phyloP scores from a whole-genome alignment of 108 stramenopile genomes.

The Skeletonema marinoi region DNA sequence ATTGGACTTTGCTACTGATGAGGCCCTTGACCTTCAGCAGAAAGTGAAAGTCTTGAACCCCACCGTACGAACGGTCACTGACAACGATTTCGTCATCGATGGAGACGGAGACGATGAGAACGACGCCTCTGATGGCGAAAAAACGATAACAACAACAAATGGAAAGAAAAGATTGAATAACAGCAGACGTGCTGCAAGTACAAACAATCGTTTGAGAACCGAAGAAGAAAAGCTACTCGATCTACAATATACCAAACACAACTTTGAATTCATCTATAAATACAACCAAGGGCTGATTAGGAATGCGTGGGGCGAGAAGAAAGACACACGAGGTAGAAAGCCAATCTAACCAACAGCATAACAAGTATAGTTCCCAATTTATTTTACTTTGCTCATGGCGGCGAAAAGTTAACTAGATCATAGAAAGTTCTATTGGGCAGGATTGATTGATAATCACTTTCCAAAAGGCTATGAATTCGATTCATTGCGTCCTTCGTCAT shows the following conservation, averaged over 20 bases:
- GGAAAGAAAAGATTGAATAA: constrained; percentile 20
- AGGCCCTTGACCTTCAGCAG: constrained; percentile 14
- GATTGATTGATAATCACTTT: constrained; percentile 5
- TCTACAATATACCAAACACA: constrained; percentile 25
- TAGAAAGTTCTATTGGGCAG: constrained; percentile 23
- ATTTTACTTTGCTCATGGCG: background rate
- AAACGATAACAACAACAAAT: background rate
- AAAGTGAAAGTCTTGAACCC: constrained; percentile 25
- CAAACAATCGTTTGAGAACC: constrained; percentile 27
- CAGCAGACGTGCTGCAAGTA: constrained; percentile 36
- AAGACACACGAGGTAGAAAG: background rate
- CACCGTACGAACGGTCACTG: constrained; percentile 11
- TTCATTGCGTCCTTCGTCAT: constrained; percentile 10
- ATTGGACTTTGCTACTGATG: constrained; percentile 14
- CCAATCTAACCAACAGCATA: background rate
- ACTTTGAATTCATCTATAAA: constrained; percentile 35
- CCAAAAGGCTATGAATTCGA: constrained; percentile 19
- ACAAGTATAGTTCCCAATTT: background rate
- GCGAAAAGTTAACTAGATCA: constrained; percentile 18
- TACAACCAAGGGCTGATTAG: constrained; percentile 44
- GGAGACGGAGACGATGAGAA: background rate
- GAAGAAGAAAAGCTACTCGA: constrained; percentile 45
- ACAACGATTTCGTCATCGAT: constrained; percentile 13
- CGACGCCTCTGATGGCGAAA: background rate
- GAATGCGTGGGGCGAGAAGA: constrained; percentile 33